Base-by-base conservation (phyloP, 495 filamentous ascomycete species). In the Rostrohypoxylon terebratum region DNA sequence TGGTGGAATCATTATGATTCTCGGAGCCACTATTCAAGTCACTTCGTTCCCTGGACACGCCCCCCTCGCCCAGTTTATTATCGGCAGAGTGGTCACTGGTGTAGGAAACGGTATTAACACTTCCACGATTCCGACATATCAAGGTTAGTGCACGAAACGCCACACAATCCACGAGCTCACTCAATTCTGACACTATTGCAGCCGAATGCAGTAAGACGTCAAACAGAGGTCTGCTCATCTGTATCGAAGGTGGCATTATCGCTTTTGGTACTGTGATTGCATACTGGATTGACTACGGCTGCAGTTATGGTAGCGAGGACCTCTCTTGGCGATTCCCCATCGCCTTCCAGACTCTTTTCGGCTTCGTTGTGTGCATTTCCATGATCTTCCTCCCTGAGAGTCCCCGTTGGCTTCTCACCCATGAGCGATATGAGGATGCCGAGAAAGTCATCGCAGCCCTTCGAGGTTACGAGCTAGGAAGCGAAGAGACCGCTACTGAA, bases 201-300 rank as follows among this genome's bases (percentile, higher is more conserved):
- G 57, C 65, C n/a, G 71, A 74, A 77, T 90, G 89, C 75, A 89
- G 87, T 34, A 86, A 86, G 63, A 87, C 90, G 0, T 87, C 83
- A 69, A 93, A 93, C 77, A 84, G 91, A 77, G 91, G 91, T 73
- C 83, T 92, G 4, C 79, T 93, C 48, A 92, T 94, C 73, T 93
- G 90, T 79, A 91, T 93, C 51, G 90, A 93, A 75, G 91, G 91
- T 69, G 90, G 88, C 72, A 83, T 90, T 36, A 92, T 93, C 68
- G 90, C 90, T 31, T 90, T 93, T 50, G 91, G 91, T 62, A 88
- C 85, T 8, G 81, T 92, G 38, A 87, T 92, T 21, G 90, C 90
- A 18, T 93, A 93, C 80, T 93, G 91, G 91, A 83, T 93, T 47
- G 90, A 92, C 68, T 93, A 90, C 67, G 91, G 90, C 65, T 82